Evolutionary conservation across 2,329 filamentous ascomycete genomes (phyloP).

Genomic region (Ophiostoma quercus): DNA sequence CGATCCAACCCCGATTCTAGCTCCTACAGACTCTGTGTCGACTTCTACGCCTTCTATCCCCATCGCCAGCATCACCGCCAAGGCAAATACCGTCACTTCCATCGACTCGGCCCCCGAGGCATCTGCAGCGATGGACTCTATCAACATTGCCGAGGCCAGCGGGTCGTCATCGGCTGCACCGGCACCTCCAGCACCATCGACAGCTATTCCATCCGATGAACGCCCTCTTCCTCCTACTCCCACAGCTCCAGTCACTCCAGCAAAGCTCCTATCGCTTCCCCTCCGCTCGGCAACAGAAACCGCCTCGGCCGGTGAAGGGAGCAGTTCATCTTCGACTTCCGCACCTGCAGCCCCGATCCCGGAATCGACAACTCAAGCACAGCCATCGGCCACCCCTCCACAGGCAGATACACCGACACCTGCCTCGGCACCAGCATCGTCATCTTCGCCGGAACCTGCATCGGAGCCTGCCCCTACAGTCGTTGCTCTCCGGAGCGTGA

Average conservation of each 20-base stretch:
- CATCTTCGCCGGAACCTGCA: neutral
- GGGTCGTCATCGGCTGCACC: neutral
- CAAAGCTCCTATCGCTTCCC: neutral
- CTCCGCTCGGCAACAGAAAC: neutral
- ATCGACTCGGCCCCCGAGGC: neutral
- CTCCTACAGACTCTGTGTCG: conserved; percentile 13
- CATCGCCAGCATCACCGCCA: neutral
- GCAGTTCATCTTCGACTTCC: neutral
- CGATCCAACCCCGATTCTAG: neutral
- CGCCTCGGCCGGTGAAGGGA: neutral
- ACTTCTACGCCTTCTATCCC: neutral
- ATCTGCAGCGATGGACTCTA: neutral
- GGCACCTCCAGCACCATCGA: neutral
- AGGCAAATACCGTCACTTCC: neutral
- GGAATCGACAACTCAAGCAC: neutral
- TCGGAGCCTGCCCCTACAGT: neutral
- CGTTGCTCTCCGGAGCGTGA: neutral
- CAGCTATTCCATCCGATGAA: neutral
- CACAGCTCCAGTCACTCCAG: neutral
- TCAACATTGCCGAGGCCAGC: neutral
- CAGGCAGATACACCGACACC: neutral
- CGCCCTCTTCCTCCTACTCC: neutral
- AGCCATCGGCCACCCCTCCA: neutral
- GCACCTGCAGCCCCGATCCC: neutral
- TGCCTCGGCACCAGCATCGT: neutral